Evolutionary conservation across 2,329 filamentous ascomycete genomes (phyloP).

Genomic region (Ramichloridium luteum): DNA sequence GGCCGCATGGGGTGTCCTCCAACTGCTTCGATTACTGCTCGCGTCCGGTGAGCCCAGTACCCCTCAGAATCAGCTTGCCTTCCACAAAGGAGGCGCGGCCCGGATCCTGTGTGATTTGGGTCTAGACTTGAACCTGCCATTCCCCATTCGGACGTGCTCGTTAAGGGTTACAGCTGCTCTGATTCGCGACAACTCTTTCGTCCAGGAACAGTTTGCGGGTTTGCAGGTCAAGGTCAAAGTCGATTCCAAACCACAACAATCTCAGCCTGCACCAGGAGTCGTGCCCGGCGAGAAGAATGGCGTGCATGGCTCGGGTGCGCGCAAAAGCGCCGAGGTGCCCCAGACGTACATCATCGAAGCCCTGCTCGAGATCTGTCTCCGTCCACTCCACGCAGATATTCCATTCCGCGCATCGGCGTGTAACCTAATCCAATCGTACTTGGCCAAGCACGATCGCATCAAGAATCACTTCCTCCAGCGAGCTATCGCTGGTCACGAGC

Average conservation of each 20-base stretch:
- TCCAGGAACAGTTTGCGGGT: constrained; percentile 85
- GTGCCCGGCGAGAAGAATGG: no score
- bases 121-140: constrained; percentile 60
- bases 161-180: constrained; percentile 76
- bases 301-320: constrained; percentile 17
- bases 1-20: constrained; percentile 81
- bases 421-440: constrained; percentile 87
- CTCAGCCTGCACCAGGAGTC: constrained; percentile 11
- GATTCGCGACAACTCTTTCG: constrained; percentile 63
- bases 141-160: constrained; percentile 75
- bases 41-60: constrained; percentile 69
- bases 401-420: constrained; percentile 75
- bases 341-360: constrained; percentile 81
- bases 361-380: constrained; percentile 67
- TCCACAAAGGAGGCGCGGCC: constrained; percentile 71
- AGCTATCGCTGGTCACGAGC: constrained; percentile 79
- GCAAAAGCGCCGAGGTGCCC: constrained; percentile 24
- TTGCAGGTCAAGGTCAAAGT: constrained; percentile 49
- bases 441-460: constrained; percentile 68
- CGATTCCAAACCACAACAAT: constrained; percentile 10
- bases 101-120: constrained; percentile 70
- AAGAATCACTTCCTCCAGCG: constrained; percentile 73
- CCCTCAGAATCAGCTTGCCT: constrained; percentile 69
- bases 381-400: constrained; percentile 54
- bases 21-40: constrained; percentile 76